phyloP scores from a whole-genome alignment of 495 filamentous ascomycete species.

The Lentithecium fluviatile region DNA sequence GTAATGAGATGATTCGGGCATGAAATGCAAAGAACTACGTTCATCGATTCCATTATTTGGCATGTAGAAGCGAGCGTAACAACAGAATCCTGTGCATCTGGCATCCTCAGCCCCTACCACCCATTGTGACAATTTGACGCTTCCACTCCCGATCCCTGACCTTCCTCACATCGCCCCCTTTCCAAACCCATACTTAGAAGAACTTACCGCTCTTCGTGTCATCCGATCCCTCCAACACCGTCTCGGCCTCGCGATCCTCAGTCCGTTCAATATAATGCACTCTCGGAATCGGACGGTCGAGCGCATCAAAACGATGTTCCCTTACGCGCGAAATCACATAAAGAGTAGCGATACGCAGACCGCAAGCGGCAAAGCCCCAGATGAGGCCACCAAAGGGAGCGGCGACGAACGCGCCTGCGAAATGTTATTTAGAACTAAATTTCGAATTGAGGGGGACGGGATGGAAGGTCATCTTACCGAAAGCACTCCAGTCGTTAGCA shows the following conservation, averaged over 20 bases:
- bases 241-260: constrained; percentile 19
- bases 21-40: too few relatives aligned
- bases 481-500: constrained; percentile 68
- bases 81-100: too few relatives aligned
- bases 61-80: too few relatives aligned
- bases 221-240: constrained; percentile 11
- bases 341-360: constrained; percentile 53
- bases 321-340: constrained; percentile 52
- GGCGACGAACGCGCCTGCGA: constrained; percentile 66
- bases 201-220: constrained; percentile 30
- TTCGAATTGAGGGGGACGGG: background rate
- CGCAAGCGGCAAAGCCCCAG: constrained; percentile 63
- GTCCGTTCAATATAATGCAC: background rate
- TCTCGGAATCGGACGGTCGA: constrained; percentile 54
- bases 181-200: constrained; percentile 25
- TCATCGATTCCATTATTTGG: too few relatives aligned
- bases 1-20: too few relatives aligned
- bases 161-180: background rate
- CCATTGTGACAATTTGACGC: too few relatives aligned
- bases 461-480: too few relatives aligned
- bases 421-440: background rate
- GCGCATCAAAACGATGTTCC: constrained; percentile 58
- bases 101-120: too few relatives aligned
- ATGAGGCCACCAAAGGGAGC: constrained; percentile 69
- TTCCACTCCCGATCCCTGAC: background rate